Conservation (phyloP, 306 rosid genomes). For the Trifolium dubium region DNA sequence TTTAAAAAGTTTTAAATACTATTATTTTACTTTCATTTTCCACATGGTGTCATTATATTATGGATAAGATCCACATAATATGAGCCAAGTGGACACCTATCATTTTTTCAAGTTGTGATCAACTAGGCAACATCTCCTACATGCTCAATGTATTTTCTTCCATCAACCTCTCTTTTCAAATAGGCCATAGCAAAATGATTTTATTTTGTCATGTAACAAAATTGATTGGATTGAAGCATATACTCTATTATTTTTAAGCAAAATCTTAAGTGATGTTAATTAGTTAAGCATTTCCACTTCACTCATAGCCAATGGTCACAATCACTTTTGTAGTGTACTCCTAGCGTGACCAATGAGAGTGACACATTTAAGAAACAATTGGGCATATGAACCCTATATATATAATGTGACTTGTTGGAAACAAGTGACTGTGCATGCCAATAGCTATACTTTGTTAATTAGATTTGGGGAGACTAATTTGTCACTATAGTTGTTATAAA, state of each 20-base stretch:
- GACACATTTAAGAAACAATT: conserved; percentile 30
- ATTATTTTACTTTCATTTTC: not conserved
- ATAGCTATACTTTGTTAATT: conserved; percentile 21
- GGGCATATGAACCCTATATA: not conserved
- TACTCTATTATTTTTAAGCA: conserved; percentile 21
- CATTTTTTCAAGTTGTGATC: conserved; percentile 9
- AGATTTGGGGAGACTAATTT: conserved; percentile 19
- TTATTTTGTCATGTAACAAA: conserved; percentile 13
- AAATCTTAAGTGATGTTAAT: conserved; percentile 28
- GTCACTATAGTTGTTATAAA: conserved; percentile 21
- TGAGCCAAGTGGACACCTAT: conserved; percentile 18
- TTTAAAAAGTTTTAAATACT: too few species aligned
- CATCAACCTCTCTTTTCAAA: conserved; percentile 19
- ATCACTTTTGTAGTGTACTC: conserved; percentile 16
- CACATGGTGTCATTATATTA: not conserved
- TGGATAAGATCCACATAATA: conserved; percentile 40
- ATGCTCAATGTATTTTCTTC: conserved; percentile 28
- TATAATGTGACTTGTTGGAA: conserved; percentile 17
- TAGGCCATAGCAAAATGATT: conserved; percentile 18
- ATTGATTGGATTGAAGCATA: conserved; percentile 31
- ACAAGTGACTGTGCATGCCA: conserved; percentile 8
- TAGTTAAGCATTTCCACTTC: conserved; percentile 17
- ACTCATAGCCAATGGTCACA: not conserved
- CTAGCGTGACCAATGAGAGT: not conserved
- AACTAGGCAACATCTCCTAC: conserved; percentile 8